phyloP scores from a whole-genome alignment of 148 eudicot genomes.

The Cornus florida region DNA sequence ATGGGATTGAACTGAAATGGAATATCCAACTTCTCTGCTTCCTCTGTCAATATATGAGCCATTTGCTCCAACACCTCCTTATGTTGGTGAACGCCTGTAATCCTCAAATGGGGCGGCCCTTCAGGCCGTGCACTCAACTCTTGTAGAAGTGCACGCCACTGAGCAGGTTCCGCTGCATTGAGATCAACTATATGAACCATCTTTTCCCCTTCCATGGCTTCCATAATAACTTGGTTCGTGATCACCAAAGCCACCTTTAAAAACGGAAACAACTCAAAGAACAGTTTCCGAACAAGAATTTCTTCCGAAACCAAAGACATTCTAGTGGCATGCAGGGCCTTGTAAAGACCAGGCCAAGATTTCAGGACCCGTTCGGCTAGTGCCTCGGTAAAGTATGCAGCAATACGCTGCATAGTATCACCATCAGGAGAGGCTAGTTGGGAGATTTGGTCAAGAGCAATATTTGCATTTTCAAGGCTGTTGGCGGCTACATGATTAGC shows the following conservation, averaged over 20 bases:
- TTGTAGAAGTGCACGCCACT: slow-evolving; percentile 84
- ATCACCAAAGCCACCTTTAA: slow-evolving; percentile 73
- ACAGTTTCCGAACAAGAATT: slow-evolving; percentile 57
- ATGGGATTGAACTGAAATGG: slow-evolving; percentile 92
- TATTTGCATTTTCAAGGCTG: slow-evolving; percentile 72
- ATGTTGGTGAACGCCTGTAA: slow-evolving; percentile 79
- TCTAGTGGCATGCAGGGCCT: slow-evolving; percentile 69
- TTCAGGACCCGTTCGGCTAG: slow-evolving; percentile 74
- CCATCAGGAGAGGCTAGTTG: slow-evolving; percentile 83
- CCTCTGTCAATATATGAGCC: slow-evolving; percentile 71
- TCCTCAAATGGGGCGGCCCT: slow-evolving; percentile 94
- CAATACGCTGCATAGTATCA: slow-evolving; percentile 96
- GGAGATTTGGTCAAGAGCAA: slow-evolving; percentile 83
- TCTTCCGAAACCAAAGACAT: slow-evolving; percentile 54
- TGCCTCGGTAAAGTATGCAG: slow-evolving; percentile 90
- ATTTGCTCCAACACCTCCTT: slow-evolving; percentile 81
- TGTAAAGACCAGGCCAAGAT: slow-evolving; percentile 85
- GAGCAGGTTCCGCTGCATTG: slow-evolving; percentile 75
- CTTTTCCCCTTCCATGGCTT: slow-evolving; percentile 96
- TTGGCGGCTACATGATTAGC: slow-evolving; percentile 85
- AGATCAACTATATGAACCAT: slow-evolving; percentile 91
- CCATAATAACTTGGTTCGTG: slow-evolving; percentile 78
- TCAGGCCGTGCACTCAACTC: slow-evolving; percentile 84
- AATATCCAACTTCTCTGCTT: slow-evolving; percentile 89
- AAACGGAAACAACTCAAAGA: slow-evolving; percentile 80